phyloP scores from a whole-genome alignment of 805 yeast species.

The Candida yuanshanica region DNA sequence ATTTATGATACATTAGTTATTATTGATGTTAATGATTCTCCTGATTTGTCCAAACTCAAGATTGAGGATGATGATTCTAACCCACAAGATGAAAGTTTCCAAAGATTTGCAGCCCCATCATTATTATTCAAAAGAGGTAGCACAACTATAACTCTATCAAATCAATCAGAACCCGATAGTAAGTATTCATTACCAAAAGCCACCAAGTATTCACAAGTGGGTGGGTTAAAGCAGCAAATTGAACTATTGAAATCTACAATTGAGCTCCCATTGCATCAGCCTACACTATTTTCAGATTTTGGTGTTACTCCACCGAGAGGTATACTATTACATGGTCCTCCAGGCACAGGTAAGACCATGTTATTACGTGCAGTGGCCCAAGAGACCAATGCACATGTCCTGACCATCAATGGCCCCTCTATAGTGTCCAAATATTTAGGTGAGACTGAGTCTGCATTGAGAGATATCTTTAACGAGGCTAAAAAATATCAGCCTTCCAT shows the following conservation, averaged over 20 bases:
- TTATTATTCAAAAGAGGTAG: conserved; percentile 36
- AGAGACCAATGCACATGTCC: conserved; percentile 74
- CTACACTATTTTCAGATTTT: conserved; percentile 71
- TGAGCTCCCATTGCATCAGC: conserved; percentile 74
- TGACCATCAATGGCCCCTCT: conserved; percentile 85
- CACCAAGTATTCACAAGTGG: conserved; percentile 51
- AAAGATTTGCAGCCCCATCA: conserved; percentile 39
- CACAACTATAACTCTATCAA: conserved; percentile 23
- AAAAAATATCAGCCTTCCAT: conserved; percentile 79
- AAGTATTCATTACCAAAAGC: conserved; percentile 41
- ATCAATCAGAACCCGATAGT: conserved; percentile 23
- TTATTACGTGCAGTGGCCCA: conserved; percentile 75
- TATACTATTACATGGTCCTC: conserved; percentile 89
- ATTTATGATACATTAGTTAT: conserved; percentile 13
- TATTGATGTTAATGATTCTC: conserved; percentile 27
- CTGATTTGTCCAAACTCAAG: conserved; percentile 30
- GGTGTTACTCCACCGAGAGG: conserved; percentile 94
- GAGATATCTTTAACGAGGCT: conserved; percentile 83
- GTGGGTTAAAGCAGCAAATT: conserved; percentile 71
- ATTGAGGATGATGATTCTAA: conserved; percentile 10
- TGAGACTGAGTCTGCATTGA: conserved; percentile 83
- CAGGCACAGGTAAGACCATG: conserved; percentile 96
- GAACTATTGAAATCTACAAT: conserved; percentile 57
- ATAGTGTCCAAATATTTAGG: conserved; percentile 91
- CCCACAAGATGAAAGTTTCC: conserved; percentile 7